Base-by-base conservation (phyloP, 2,329 filamentous ascomycete genomes). In the Pestalotiopsis sp. region DNA sequence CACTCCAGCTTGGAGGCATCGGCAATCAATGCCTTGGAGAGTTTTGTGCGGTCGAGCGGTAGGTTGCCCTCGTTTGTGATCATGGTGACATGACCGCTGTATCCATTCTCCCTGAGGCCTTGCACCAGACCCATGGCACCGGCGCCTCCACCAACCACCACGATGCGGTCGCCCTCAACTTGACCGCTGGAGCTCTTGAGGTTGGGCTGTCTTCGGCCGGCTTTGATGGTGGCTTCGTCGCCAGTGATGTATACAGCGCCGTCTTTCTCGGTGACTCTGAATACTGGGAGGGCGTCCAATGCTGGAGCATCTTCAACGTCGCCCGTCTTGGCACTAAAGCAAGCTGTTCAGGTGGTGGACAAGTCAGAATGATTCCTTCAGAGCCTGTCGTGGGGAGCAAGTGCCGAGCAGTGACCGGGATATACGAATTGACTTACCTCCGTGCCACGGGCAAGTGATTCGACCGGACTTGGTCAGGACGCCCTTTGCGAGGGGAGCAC, bases 261-360 rank as follows among this genome's bases (percentile, higher is more conserved):
- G 74, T 96, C 90, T 76, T 92, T 94, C 79, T 97, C 91, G 39
- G 89, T 83, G 39, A 98, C 84, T 66, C 93, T 90, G 83, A 97
- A 99, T 64, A 91, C 91, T 60, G 92, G 88, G 31, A 99, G 84
- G n/a, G 93, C 87, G 76, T 98, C 94, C 31, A 97, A 88, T 2
- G 93, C 96, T 0, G 96, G 96, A 0, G 95, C 95, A 77, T 98
- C 94, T 82, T 99, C 96, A 69, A 98, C 93, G 75, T 99, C 96
- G 66, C 96, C 96, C 5, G 92, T 97, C 68, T 88, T 87, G 71
- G 93, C 90, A 71, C 94, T 96, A 83, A 98, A 99, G 85, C 96
- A 99, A 68, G 96, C 96, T 95, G 72, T 66, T 57, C 61, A 20
- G 5, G 73, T 27, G 73, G 72, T n/a, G 68, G 9, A 38, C 0